Conservation (phyloP, 139 green algal species). For the Volvox africanus region DNA sequence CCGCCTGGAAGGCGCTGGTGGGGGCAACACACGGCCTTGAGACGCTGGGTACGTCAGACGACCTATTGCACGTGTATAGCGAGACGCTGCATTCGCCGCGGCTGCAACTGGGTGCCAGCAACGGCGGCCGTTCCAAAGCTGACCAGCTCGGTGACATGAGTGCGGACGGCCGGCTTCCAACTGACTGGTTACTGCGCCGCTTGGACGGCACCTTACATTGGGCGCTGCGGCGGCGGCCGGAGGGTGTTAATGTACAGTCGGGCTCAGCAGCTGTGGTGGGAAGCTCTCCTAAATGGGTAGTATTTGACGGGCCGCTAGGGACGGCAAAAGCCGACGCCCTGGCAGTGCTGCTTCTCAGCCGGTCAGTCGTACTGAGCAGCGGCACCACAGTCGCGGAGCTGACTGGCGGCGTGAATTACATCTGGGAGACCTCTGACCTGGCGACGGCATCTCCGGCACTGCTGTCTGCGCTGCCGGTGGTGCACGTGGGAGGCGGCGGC, state of each 20-base stretch:
- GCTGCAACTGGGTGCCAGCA: conserved; percentile 7
- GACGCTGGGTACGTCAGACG: neutral
- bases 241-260: conserved; percentile 14
- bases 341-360: neutral
- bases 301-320: conserved; percentile 59
- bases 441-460: conserved; percentile 47
- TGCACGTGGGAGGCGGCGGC: conserved; percentile 21
- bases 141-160: neutral
- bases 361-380: neutral
- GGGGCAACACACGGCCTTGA: conserved; percentile 24
- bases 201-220: conserved; percentile 14
- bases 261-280: neutral
- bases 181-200: conserved; percentile 26
- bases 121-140: neutral
- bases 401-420: neutral
- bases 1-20: conserved; percentile 51
- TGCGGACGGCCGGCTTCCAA: neutral
- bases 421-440: conserved; percentile 52
- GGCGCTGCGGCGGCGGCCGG: conserved; percentile 28
- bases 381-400: neutral
- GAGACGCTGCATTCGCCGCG: conserved; percentile 26
- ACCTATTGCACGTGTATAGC: conserved; percentile 46
- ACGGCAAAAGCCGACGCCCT: conserved; percentile 42
- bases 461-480: conserved; percentile 41
- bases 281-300: conserved; percentile 44